A percentile compares a stretch with the other conserved stretches of the same genome.
phyloP scores from a whole-genome alignment of 306 rosid genomes.

The Echinosophora koreensis region DNA sequence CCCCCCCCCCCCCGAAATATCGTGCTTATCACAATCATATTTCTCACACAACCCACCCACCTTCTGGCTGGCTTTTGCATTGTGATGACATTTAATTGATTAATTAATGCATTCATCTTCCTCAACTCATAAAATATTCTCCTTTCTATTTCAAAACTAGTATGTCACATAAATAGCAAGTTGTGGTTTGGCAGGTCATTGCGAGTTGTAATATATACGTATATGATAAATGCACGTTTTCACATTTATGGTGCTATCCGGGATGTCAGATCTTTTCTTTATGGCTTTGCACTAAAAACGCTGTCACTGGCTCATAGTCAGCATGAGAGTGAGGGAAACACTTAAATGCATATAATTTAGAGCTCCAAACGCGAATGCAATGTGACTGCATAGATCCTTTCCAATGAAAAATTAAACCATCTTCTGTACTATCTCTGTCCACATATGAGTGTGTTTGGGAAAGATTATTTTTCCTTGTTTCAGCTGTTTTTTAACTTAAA shows the following conservation, averaged over 20 bases:
- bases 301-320: conserved; percentile 19
- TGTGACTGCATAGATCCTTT: background rate
- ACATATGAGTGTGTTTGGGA: too few relatives aligned
- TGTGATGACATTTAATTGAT: conserved; percentile 7
- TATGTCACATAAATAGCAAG: conserved; percentile 15
- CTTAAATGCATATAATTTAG: background rate
- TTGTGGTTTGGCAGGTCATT: conserved; percentile 21
- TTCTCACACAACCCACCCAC: background rate
- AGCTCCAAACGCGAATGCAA: background rate
- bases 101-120: conserved; percentile 10
- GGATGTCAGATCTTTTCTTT: background rate
- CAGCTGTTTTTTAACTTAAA: too few relatives aligned
- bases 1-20: too few relatives aligned
- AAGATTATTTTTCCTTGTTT: too few relatives aligned
- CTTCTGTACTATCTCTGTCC: background rate
- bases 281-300: conserved; percentile 16
- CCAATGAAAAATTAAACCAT: too few relatives aligned
- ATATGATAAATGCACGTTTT: conserved; percentile 37
- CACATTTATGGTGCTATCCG: conserved; percentile 41
- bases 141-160: background rate
- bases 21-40: conserved; percentile 1
- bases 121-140: background rate
- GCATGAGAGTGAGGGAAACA: background rate
- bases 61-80: background rate
- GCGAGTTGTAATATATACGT: conserved; percentile 23